Conservation (phyloP, 495 filamentous ascomycete species). For the Trichodelitschia bisporula region DNA sequence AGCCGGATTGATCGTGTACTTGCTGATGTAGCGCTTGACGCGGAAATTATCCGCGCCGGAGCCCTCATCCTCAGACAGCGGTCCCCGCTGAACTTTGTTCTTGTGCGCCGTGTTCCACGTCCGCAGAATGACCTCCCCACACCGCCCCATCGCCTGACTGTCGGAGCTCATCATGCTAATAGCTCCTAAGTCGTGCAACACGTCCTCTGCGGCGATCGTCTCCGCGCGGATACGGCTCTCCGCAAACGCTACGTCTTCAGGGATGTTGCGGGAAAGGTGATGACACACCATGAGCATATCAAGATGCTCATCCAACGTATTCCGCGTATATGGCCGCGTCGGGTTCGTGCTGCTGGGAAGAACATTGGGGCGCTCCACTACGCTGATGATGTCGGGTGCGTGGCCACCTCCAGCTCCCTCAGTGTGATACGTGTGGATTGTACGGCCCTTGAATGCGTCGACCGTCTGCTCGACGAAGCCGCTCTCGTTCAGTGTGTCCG, state of each 20-base stretch:
- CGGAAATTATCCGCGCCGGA: slow-evolving; percentile 79
- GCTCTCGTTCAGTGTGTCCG: slow-evolving; percentile 91
- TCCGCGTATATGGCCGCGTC: slow-evolving; percentile 72
- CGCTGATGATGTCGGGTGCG: slow-evolving; percentile 87
- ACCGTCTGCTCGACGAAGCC: slow-evolving; percentile 92
- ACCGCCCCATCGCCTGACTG: slow-evolving; percentile 93
- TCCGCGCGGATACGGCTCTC: slow-evolving; percentile 87
- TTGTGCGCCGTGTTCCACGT: slow-evolving; percentile 99
- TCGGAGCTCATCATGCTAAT: slow-evolving; percentile 98
- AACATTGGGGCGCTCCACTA: slow-evolving; percentile 82
- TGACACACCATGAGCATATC: slow-evolving; percentile 99
- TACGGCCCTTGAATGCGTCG: slow-evolving; percentile 62
- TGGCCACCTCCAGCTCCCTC: slow-evolving; percentile 93
- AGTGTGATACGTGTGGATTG: slow-evolving; percentile 96
- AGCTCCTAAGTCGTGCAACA: slow-evolving; percentile 84
- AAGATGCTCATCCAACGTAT: slow-evolving; percentile 90
- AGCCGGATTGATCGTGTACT: slow-evolving; percentile 95
- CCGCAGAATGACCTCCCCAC: slow-evolving; percentile 79
- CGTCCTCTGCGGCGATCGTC: slow-evolving; percentile 94
- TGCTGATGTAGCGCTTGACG: slow-evolving; percentile 82
- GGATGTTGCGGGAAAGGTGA: slow-evolving; percentile 74
- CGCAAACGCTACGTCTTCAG: slow-evolving; percentile 89
- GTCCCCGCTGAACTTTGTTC: slow-evolving; percentile 75
- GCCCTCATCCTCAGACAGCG: slow-evolving; percentile 50
- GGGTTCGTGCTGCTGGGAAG: slow-evolving; percentile 85